A percentile compares a stretch with the other conserved stretches of the same genome.
Evolutionary conservation across 495 filamentous ascomycete species (phyloP).

Genomic region (Podospora pseudoanserina): DNA sequence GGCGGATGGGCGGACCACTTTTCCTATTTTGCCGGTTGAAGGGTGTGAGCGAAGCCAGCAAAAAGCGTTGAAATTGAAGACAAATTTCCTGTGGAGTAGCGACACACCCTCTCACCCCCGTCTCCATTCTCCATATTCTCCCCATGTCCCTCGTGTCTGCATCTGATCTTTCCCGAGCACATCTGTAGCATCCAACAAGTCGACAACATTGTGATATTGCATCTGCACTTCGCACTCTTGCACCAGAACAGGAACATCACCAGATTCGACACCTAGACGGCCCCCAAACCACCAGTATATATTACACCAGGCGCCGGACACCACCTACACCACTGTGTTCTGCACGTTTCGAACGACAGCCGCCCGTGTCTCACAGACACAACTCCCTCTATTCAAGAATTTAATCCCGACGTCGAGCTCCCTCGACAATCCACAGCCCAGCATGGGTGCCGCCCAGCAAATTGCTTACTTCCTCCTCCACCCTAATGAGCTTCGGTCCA

Average conservation of each 20-base stretch:
- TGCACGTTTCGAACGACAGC: neutral
- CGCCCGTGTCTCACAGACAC: constrained; percentile 16
- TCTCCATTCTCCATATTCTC: neutral
- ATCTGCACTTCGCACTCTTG: constrained; percentile 1
- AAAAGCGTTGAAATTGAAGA: constrained; percentile 9
- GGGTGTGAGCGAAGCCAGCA: neutral
- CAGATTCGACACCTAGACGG: neutral
- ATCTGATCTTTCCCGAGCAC: neutral
- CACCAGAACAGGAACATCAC: neutral
- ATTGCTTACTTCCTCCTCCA: constrained; percentile 75
- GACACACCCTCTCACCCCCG: constrained; percentile 14
- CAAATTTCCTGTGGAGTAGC: constrained; percentile 21
- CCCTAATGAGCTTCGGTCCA: constrained; percentile 71
- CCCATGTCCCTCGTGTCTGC: neutral
- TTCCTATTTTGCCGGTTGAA: constrained; percentile 13
- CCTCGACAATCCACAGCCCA: constrained; percentile 13
- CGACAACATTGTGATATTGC: neutral
- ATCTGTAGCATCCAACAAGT: neutral
- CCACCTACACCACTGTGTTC: neutral
- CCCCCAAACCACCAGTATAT: neutral
- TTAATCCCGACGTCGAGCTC: neutral
- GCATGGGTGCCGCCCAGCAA: constrained; percentile 47
- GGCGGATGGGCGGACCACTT: constrained; percentile 5
- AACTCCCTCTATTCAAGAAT: constrained; percentile 6
- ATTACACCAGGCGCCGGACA: neutral